These are phyloP conservation scores for Cyberlindnera subsufficiens DNA, from an alignment of 805 yeast genomes.

Conservation along the genomic window DNA sequence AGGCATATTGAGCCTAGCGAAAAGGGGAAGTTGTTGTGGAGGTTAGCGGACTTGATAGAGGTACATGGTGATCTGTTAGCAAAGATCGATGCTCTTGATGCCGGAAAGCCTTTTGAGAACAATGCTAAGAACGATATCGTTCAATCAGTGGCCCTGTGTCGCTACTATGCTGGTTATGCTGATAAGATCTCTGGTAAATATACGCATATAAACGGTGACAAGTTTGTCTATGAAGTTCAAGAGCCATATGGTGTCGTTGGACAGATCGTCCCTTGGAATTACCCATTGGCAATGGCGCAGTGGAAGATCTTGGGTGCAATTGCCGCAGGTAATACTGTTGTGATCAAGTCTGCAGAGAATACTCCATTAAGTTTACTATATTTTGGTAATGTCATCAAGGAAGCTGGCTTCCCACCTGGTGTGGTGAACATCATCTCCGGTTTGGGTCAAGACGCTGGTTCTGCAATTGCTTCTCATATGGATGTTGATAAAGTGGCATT, in stretches of 20 bases:
- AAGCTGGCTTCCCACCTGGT: constrained; percentile 77
- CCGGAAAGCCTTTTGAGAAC: constrained; percentile 65
- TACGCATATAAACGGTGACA: constrained; percentile 59
- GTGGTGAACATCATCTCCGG: constrained; percentile 71
- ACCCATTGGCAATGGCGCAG: constrained; percentile 73
- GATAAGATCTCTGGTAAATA: constrained; percentile 62
- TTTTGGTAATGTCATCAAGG: constrained; percentile 53
- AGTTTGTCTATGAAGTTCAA: constrained; percentile 59
- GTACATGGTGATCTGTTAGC: constrained; percentile 58
- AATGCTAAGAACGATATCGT: constrained; percentile 66
- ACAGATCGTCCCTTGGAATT: constrained; percentile 81
- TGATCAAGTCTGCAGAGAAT: constrained; percentile 69
- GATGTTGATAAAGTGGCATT: constrained; percentile 56
- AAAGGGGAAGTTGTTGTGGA: constrained; percentile 47
- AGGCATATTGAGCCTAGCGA: constrained; percentile 52
- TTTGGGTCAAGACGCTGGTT: constrained; percentile 64
- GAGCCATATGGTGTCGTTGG: constrained; percentile 81
- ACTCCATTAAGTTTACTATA: constrained; percentile 69
- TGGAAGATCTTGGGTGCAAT: constrained; percentile 79
- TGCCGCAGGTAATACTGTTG: constrained; percentile 69
- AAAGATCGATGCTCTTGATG: constrained; percentile 66
- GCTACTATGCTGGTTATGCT: constrained; percentile 70
- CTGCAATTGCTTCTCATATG: constrained; percentile 54
- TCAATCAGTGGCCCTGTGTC: constrained; percentile 54
- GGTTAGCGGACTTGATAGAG: constrained; percentile 66